phyloP scores from a whole-genome alignment of 2,329 filamentous ascomycete genomes.

The Phialemoniopsis sp. region DNA sequence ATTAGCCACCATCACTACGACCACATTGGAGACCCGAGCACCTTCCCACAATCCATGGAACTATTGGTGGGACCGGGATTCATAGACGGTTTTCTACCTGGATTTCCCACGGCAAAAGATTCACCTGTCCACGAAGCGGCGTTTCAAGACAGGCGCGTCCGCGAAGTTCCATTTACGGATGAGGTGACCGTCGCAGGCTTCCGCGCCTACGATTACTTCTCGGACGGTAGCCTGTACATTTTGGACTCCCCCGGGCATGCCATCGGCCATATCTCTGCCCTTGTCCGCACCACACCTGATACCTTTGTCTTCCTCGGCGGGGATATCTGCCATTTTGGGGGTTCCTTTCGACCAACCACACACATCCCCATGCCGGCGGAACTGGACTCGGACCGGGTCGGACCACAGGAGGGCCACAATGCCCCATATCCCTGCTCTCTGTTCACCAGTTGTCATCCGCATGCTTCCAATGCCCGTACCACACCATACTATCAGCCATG shows the following conservation, averaged over 20 bases:
- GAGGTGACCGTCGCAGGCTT: too few species aligned
- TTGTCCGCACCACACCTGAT: conserved; percentile 13
- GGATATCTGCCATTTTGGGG: conserved; percentile 14
- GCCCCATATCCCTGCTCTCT: too few species aligned
- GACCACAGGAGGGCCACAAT: too few species aligned
- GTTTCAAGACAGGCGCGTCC: too few species aligned
- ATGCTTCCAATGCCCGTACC: too few species aligned
- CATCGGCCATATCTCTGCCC: conserved; percentile 11
- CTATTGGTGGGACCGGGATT: conserved; percentile 28
- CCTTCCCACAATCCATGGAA: conserved; percentile 36
- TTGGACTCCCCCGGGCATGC: conserved; percentile 15
- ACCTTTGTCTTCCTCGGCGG: conserved; percentile 17
- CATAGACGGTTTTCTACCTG: too few species aligned
- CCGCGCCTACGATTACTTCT: conserved; percentile 15
- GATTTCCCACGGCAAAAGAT: too few species aligned
- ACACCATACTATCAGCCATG: too few species aligned
- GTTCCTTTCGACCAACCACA: conserved; percentile 12
- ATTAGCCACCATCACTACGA: conserved; percentile 44
- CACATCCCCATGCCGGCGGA: conserved; percentile 10
- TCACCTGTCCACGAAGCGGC: too few species aligned
- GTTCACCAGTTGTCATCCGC: too few species aligned
- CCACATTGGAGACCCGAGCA: conserved; percentile 40
- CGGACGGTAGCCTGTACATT: conserved; percentile 15
- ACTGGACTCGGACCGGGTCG: too few species aligned
- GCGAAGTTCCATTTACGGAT: too few species aligned